Conservation (phyloP, 345 rosid genomes). For the Lepidium aucheri region DNA sequence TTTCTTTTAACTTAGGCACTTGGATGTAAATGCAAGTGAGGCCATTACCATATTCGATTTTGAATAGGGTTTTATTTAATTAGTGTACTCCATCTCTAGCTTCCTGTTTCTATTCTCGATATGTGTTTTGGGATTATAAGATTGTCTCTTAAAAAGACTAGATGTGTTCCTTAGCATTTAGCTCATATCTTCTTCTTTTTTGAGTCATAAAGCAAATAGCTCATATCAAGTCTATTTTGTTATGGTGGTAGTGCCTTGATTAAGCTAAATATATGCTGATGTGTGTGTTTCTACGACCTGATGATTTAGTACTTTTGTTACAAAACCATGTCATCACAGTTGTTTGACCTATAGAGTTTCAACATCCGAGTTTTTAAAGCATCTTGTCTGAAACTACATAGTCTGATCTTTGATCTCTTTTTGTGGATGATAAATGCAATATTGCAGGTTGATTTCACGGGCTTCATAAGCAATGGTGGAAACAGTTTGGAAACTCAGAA, state of each 20-base stretch:
- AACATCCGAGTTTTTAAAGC: neutral
- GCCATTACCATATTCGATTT: neutral
- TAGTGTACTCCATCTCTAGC: neutral
- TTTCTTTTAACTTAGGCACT: neutral
- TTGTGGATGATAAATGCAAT: neutral
- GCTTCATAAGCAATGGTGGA: constrained; percentile 34
- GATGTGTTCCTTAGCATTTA: neutral
- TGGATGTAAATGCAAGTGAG: neutral
- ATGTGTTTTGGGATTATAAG: neutral
- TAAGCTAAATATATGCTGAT: neutral
- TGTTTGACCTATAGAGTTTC: neutral
- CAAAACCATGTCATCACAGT: neutral
- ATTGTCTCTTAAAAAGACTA: neutral
- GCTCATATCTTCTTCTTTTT: neutral
- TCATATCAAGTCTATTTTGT: neutral
- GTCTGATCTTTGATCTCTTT: constrained; percentile 1
- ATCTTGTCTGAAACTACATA: neutral
- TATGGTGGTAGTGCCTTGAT: neutral
- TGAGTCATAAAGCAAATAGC: neutral
- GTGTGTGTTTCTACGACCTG: neutral
- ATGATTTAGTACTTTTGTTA: neutral
- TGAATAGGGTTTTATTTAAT: neutral
- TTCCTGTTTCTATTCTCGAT: neutral
- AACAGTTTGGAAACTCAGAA: constrained; percentile 27
- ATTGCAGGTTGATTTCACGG: constrained; percentile 44